Percentiles rank a stretch among this genome's conserved stretches.
These are phyloP conservation scores for Xerocomus amazonicus DNA, from an alignment of 1,284 basidiomycete species.

Conservation along the genomic window DNA sequence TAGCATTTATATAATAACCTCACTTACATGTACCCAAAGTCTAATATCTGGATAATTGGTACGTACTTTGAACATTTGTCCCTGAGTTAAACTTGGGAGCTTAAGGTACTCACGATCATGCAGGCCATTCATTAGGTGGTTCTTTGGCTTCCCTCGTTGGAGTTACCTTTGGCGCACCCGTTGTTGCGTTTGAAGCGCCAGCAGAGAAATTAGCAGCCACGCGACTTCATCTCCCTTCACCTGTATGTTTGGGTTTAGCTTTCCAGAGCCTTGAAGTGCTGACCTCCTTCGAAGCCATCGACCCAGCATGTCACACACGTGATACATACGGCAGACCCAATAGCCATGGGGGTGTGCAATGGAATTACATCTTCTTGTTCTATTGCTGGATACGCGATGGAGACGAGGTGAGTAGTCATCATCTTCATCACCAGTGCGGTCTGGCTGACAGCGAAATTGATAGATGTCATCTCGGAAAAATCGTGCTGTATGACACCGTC, in stretches of 20 bases:
- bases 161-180: constrained; percentile 80
- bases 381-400: constrained; percentile 60
- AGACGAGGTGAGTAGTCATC: constrained; percentile 41
- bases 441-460: constrained; percentile 22
- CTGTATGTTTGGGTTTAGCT: constrained; percentile 35
- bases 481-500: constrained; percentile 87
- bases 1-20: constrained; percentile 79
- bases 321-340: constrained; percentile 71
- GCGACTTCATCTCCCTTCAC: constrained; percentile 74
- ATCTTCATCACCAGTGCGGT: background rate
- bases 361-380: constrained; percentile 58
- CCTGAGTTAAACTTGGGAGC: no score
- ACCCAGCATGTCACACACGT: constrained; percentile 63
- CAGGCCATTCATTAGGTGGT: constrained; percentile 76
- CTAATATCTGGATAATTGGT: constrained; percentile 77
- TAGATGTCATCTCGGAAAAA: constrained; percentile 79
- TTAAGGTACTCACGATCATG: background rate
- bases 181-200: constrained; percentile 80
- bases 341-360: constrained; percentile 61
- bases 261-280: background rate
- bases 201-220: constrained; percentile 71
- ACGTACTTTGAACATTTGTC: constrained; percentile 1
- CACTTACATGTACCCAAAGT: constrained; percentile 75
- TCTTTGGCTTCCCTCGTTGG: constrained; percentile 77
- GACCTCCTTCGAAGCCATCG: constrained; percentile 41